phyloP scores from a whole-genome alignment of 106 monocot genomes.

The Phalaenopsis aphrodite region DNA sequence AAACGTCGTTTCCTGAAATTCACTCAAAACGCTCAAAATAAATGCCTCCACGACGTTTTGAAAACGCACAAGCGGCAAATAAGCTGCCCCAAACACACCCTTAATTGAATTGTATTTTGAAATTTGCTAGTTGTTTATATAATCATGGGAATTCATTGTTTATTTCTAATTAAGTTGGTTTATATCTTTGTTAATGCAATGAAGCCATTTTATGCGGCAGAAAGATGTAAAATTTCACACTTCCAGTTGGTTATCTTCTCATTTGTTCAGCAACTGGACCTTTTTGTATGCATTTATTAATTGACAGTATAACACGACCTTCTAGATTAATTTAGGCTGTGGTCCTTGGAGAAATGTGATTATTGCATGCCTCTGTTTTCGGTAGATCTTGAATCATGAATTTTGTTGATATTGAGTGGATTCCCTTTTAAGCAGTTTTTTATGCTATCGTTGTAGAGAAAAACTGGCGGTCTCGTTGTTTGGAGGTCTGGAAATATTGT shows the following conservation, averaged over 20 bases:
- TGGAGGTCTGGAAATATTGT: conserved; percentile 95
- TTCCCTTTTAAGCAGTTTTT: background rate
- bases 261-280: too few relatives aligned
- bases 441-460: conserved; percentile 48
- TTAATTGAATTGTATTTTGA: too few relatives aligned
- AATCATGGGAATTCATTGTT: background rate
- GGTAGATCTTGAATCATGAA: background rate
- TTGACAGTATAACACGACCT: background rate
- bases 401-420: background rate
- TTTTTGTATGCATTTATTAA: background rate
- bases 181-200: background rate
- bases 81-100: too few relatives aligned
- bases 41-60: too few relatives aligned
- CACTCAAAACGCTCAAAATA: too few relatives aligned
- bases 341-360: background rate
- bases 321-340: background rate
- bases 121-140: background rate
- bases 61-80: too few relatives aligned
- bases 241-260: background rate
- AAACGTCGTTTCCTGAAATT: too few relatives aligned
- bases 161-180: background rate
- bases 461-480: conserved; percentile 96
- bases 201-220: background rate
- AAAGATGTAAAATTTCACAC: background rate
- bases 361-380: background rate